Base-by-base conservation (phyloP, 805 yeast genomes). In the Naumovozyma castellii region DNA sequence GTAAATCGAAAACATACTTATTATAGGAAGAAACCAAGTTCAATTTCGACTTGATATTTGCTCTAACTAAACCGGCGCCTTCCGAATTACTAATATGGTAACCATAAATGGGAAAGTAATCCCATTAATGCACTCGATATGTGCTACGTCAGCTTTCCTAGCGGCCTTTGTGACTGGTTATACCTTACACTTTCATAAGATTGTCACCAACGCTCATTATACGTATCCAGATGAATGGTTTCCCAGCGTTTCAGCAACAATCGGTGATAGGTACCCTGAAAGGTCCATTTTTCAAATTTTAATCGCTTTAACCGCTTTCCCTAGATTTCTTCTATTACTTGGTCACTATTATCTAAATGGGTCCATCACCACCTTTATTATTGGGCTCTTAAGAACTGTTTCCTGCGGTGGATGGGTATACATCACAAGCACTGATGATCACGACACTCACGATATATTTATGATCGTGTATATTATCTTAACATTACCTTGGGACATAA, bases 341-440 rank as follows among this genome's bases (percentile, higher is more conserved):
- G 66, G 75, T 10, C 56, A 62, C 47, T 46, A 68, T 45, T 71
- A 72, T 32, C 44, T 78, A n/a, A 57, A 51, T 28, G 40, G 50
- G 13, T 52, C 58, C 3, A 18, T 46, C 2, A 5, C 42, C 0
- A 42, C 51, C 5, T 35, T 54, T 12, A 35, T 73, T 2, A 55
- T 76, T 3, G 98, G 98, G n/a, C 43, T 84, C 2, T 39, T 84
- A n/a, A 76, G 98, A 62, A 92, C 98, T 0, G 73, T 92, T 41
- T 81, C 95, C 2, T 92, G 97, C 56, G 98, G 98, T 56, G 97
- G 97, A 10, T 92, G 97, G 97, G 95, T 94, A 5, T 92, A 92
- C 57, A 83, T 92, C 46, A 92, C 98, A 1, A 84, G 95, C 5
- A 86, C 97, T 1, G 98, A 92, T 61, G 96, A 92, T 59, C 97